phyloP scores from a whole-genome alignment of 305 asterid genomes.

The Plantago rigida region DNA sequence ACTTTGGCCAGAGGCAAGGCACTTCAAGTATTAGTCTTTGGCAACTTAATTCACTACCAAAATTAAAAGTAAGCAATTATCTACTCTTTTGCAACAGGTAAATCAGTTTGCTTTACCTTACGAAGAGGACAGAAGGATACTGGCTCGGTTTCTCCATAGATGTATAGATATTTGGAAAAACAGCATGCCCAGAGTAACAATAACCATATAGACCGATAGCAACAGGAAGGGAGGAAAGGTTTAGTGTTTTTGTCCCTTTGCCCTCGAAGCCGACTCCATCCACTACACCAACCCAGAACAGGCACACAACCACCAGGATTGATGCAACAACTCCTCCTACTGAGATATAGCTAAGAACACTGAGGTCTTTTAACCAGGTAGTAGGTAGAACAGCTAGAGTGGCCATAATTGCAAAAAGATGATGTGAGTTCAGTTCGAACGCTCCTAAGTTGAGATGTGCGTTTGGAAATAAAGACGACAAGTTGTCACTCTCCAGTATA shows the following conservation, averaged over 20 bases:
- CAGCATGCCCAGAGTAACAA: constrained; percentile 92
- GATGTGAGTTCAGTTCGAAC: constrained; percentile 42
- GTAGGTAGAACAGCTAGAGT: constrained; percentile 83
- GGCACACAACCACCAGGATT: constrained; percentile 52
- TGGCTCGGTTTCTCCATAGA: constrained; percentile 66
- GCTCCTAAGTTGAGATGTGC: constrained; percentile 57
- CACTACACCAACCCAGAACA: constrained; percentile 76
- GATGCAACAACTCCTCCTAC: constrained; percentile 92
- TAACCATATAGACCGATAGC: constrained; percentile 90
- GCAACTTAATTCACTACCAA: too few relatives aligned
- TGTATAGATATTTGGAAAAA: constrained; percentile 74
- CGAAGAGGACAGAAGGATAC: constrained; percentile 60
- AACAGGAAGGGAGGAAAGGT: constrained; percentile 69
- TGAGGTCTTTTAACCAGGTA: constrained; percentile 66
- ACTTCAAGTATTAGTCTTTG: too few relatives aligned
- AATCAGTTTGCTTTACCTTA: constrained; percentile 37
- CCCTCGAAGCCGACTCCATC: constrained; percentile 49
- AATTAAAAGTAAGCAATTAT: background rate
- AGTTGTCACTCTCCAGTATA: constrained; percentile 75
- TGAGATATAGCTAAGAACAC: constrained; percentile 77
- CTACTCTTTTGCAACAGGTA: background rate
- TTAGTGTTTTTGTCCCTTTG: constrained; percentile 33
- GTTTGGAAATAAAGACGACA: constrained; percentile 73
- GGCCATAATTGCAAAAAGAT: constrained; percentile 56
- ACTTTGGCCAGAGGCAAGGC: too few relatives aligned